These are phyloP conservation scores for Sonneratia caseolaris DNA, from an alignment of 345 rosid species.

Conservation along the genomic window DNA sequence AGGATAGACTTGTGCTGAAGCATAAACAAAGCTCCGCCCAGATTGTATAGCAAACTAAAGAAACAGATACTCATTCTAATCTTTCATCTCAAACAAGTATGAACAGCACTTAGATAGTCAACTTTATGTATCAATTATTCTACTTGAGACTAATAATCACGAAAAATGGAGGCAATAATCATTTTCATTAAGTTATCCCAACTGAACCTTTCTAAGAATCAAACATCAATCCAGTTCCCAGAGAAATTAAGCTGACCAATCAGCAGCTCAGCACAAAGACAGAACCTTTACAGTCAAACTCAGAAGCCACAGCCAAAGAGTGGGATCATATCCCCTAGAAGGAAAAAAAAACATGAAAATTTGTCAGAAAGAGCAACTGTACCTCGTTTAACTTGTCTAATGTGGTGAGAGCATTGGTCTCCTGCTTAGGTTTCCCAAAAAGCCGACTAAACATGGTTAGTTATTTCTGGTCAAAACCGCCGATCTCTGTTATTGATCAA, in stretches of 20 bases:
- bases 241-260: background rate
- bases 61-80: background rate
- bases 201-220: background rate
- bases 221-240: background rate
- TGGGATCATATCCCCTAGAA: background rate
- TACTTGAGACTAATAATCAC: background rate
- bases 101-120: background rate
- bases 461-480: background rate
- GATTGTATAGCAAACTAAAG: background rate
- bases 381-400: slow-evolving; percentile 71
- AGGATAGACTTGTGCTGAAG: background rate
- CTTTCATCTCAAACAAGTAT: background rate
- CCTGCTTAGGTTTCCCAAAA: slow-evolving; percentile 81
- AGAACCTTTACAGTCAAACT: background rate
- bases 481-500: background rate
- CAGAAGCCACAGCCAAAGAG: background rate
- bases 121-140: background rate
- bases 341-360: background rate
- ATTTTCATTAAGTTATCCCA: background rate
- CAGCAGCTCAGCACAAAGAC: background rate
- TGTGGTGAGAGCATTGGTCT: slow-evolving; percentile 59
- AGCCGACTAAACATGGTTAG: slow-evolving; percentile 66
- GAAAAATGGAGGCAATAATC: background rate
- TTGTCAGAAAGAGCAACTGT: background rate
- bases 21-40: too few species aligned